Percentiles rank a stretch among this genome's conserved stretches.
Conservation (phyloP, 768 basidiomycete species). For the Kwoniella mangroviensis region DNA sequence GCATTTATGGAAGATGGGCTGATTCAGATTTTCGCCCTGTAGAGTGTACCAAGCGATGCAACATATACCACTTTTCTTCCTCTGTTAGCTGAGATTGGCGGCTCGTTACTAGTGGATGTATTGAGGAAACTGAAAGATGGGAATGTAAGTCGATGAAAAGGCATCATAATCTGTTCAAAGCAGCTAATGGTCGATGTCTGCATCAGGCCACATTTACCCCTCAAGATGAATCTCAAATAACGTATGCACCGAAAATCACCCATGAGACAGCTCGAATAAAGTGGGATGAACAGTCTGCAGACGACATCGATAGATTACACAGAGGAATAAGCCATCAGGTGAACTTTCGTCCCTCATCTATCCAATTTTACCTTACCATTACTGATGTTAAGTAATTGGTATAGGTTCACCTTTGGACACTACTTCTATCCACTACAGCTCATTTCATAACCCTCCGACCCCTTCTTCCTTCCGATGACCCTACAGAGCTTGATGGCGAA, state of each 20-base stretch:
- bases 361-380: background rate
- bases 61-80: slow-evolving; percentile 68
- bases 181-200: background rate
- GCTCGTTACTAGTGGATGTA: slow-evolving; percentile 71
- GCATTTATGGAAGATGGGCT: background rate
- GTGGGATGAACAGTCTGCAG: slow-evolving; percentile 67
- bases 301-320: slow-evolving; percentile 64
- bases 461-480: background rate
- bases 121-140: slow-evolving; percentile 69
- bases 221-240: slow-evolving; percentile 61
- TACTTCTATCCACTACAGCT: slow-evolving; percentile 56
- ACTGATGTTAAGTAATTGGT: too few species aligned
- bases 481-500: background rate
- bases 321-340: slow-evolving; percentile 76
- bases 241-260: slow-evolving; percentile 69
- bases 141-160: slow-evolving; percentile 59
- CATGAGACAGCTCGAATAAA: slow-evolving; percentile 64
- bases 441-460: slow-evolving; percentile 58
- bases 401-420: slow-evolving; percentile 29
- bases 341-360: slow-evolving; percentile 41
- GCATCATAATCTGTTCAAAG: background rate
- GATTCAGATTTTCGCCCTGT: background rate
- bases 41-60: slow-evolving; percentile 65
- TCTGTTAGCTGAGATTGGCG: slow-evolving; percentile 68
- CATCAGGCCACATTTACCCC: slow-evolving; percentile 62